Evolutionary conservation across 2,329 filamentous ascomycete genomes (phyloP).

Genomic region (Phialemonium atrogriseum): DNA sequence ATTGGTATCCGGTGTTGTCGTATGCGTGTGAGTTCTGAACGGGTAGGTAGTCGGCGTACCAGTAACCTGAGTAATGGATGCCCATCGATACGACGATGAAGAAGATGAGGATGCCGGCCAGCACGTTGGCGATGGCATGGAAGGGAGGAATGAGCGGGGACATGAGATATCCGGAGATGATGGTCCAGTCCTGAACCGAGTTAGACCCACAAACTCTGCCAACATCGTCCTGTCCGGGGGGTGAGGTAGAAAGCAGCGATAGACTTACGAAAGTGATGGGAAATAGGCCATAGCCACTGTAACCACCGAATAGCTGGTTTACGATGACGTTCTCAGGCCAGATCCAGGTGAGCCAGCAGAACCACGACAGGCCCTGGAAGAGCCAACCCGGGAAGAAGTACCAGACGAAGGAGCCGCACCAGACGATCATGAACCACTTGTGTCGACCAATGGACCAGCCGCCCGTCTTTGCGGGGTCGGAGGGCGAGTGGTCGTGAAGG

Average conservation of each 20-base stretch:
- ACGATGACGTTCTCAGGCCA: conserved; percentile 34
- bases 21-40: conserved; percentile 53
- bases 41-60: conserved; percentile 53
- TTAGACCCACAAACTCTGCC: conserved; percentile 3
- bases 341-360: conserved; percentile 38
- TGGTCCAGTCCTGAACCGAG: conserved; percentile 23
- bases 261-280: conserved; percentile 24
- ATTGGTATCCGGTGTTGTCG: conserved; percentile 53
- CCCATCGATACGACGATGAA: conserved; percentile 49
- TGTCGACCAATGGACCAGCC: conserved; percentile 60
- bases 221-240: not conserved
- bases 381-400: conserved; percentile 50
- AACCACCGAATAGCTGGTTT: conserved; percentile 38
- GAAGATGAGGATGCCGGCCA: conserved; percentile 45
- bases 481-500: conserved; percentile 50
- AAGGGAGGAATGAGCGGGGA: conserved; percentile 44
- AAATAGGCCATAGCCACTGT: conserved; percentile 26
- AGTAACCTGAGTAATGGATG: conserved; percentile 48
- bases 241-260: too few species aligned
- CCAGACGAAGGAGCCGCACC: conserved; percentile 42
- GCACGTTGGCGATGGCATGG: conserved; percentile 48
- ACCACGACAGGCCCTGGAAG: conserved; percentile 37
- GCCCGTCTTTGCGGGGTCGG: conserved; percentile 41
- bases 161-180: conserved; percentile 38
- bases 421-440: conserved; percentile 52